phyloP scores from a whole-genome alignment of 768 basidiomycete species.

The Leccinum obscurum region DNA sequence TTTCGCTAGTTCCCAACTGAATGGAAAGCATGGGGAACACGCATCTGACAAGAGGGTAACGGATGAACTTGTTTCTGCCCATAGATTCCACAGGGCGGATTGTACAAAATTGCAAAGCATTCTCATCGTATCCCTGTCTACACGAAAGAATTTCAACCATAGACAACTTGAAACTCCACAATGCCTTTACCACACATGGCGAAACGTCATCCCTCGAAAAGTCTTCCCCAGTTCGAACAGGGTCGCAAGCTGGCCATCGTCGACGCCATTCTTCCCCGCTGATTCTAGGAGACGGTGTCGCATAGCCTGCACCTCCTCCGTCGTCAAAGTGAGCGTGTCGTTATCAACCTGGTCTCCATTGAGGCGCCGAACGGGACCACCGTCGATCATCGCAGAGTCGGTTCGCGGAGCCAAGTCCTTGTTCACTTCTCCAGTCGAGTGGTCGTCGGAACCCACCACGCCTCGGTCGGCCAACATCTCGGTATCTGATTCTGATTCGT shows the following conservation, averaged over 20 bases:
- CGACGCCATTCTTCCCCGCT: slow-evolving; percentile 2
- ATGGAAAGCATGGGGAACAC: no score
- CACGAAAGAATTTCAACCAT: not conserved
- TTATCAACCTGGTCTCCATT: slow-evolving; percentile 1
- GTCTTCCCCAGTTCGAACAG: slow-evolving; percentile 24
- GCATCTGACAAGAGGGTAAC: no score
- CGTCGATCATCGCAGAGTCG: not conserved
- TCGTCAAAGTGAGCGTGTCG: slow-evolving; percentile 19
- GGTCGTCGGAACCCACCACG: not conserved
- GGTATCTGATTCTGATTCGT: not conserved
- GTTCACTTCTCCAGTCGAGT: not conserved
- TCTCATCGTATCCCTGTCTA: not conserved
- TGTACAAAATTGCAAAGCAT: not conserved
- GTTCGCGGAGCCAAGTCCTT: not conserved
- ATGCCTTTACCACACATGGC: slow-evolving; percentile 25
- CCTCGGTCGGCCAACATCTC: not conserved
- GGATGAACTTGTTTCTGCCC: no score
- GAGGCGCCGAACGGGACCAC: not conserved
- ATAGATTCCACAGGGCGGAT: not conserved
- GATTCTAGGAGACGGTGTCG: slow-evolving; percentile 17
- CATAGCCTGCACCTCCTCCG: slow-evolving; percentile 17
- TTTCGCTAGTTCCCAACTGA: not conserved
- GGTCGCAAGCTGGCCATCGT: slow-evolving; percentile 14
- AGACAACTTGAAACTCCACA: not conserved
- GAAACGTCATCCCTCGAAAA: slow-evolving; percentile 24